Evolutionary conservation across 2,329 filamentous ascomycete species (phyloP), one percentile per base, ranked within the genome.

Genomic region (Sclerotinia borealis): DNA sequence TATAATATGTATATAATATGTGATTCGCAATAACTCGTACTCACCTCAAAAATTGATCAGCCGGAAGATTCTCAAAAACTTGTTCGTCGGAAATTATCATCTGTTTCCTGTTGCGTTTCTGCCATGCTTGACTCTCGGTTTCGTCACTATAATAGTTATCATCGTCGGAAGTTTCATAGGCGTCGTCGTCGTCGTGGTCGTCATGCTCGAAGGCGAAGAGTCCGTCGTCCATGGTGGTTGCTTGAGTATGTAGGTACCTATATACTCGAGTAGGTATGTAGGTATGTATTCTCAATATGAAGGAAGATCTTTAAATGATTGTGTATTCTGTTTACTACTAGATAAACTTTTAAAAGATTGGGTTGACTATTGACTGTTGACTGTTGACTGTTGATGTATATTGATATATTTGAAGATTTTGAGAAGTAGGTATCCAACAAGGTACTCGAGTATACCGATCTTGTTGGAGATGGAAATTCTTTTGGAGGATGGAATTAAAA

Each of bases 11-110:
- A 17, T n/a, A n/a, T n/a, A n/a, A n/a, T n/a, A n/a, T n/a, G n/a
- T n/a, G n/a, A n/a, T n/a, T n/a, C n/a, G n/a, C n/a, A n/a, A n/a
- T n/a, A n/a, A n/a, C n/a, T n/a, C n/a, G 2, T 10, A 36, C 27
- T 27, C 27, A 63, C 54, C 29, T 59, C 17, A 50, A 27, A 19
- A 63, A 59, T 25, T 51, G 29, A 50, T 63, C 45, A 25, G 60
- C 60, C 13, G 52, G 52, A 49, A 36, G 34, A 4, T 47, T n/a
- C 0, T 13, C 37, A 7, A 15, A 22, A n/a, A 8, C 8, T 31
- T 34, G 54, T 4, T 34, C 39, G 34, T 58, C 29, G 7, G 39
- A 17, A 11, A 45, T 36, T 10, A 9, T 17, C 3, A 9, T 17
- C 3, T 31, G 22, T 25, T 19, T 45, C 15, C 13, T 45, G 4